These are phyloP conservation scores for Coniella vitis DNA, from an alignment of 2,329 filamentous ascomycete species.

Conservation along the genomic window DNA sequence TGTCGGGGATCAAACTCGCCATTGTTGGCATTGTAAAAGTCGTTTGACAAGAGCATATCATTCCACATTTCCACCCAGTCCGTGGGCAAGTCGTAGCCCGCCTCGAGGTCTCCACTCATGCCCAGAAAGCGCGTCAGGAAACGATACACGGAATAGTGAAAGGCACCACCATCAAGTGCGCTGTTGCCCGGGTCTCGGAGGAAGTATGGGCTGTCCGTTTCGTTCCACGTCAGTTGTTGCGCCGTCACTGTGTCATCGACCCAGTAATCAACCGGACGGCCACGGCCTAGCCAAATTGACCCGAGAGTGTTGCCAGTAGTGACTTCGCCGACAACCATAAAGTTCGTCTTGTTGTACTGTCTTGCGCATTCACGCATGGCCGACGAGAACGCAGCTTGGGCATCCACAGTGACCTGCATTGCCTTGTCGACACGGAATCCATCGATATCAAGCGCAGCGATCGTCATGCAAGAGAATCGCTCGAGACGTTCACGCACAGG, in stretches of 20 bases:
- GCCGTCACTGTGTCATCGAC: conserved; percentile 14
- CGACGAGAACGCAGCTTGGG: conserved; percentile 49
- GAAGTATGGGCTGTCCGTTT: conserved; percentile 27
- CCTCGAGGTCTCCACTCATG: conserved; percentile 26
- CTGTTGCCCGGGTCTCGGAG: conserved; percentile 51
- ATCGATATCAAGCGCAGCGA: conserved; percentile 55
- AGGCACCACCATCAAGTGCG: conserved; percentile 35
- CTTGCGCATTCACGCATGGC: conserved; percentile 50
- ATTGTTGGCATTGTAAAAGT: conserved; percentile 53
- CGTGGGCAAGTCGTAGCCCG: conserved; percentile 25
- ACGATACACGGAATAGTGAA: conserved; percentile 31
- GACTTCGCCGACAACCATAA: conserved; percentile 57
- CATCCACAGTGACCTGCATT: conserved; percentile 51
- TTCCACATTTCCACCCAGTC: conserved; percentile 47
- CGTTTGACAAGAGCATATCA: conserved; percentile 49
- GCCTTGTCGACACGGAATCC: conserved; percentile 61
- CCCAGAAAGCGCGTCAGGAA: conserved; percentile 26
- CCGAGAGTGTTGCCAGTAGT: conserved; percentile 55
- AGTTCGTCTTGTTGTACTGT: conserved; percentile 51
- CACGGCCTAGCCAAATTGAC: conserved; percentile 54
- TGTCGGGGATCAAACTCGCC: conserved; percentile 57
- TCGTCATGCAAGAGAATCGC: conserved; percentile 55
- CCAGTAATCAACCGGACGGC: conserved; percentile 35
- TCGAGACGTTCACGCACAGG: conserved; percentile 49
- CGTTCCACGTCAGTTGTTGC: conserved; percentile 15